Evolutionary conservation across 768 basidiomycete genomes (phyloP).

Genomic region (Dioszegia crocea): DNA sequence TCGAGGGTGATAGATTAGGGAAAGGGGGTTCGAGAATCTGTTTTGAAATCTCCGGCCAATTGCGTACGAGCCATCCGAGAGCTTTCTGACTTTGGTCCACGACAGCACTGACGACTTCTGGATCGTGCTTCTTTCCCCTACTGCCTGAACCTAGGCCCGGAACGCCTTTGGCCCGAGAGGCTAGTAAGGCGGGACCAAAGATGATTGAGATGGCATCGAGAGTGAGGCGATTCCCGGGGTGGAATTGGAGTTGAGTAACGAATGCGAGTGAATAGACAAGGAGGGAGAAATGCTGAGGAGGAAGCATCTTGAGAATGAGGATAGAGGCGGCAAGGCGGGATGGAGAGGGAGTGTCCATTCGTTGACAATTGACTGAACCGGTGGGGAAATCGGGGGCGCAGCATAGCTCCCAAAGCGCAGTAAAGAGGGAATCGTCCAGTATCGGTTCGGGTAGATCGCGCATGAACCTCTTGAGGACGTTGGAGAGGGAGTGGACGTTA

Average conservation of each 20-base stretch:
- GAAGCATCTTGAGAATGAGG: constrained; percentile 57
- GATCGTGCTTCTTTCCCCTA: constrained; percentile 16
- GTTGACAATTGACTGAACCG: constrained; percentile 8
- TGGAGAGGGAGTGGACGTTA: constrained; percentile 37
- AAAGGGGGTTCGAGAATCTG: constrained; percentile 28
- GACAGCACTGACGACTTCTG: constrained; percentile 25
- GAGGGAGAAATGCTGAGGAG: constrained; percentile 58
- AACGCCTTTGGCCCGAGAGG: constrained; percentile 32
- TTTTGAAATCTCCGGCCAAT: constrained; percentile 32
- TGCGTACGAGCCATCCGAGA: constrained; percentile 29
- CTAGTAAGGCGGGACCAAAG: constrained; percentile 53
- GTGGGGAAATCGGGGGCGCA: constrained; percentile 44
- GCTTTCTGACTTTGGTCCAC: constrained; percentile 29
- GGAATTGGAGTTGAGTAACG: constrained; percentile 59
- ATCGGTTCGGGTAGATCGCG: constrained; percentile 55
- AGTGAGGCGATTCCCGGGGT: constrained; percentile 56
- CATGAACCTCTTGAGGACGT: constrained; percentile 54
- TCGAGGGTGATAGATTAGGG: not conserved
- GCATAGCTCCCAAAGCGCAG: constrained; percentile 54
- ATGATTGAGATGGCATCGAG: constrained; percentile 54
- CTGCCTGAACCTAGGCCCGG: constrained; percentile 30
- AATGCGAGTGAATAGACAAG: constrained; percentile 76
- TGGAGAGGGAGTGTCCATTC: constrained; percentile 20
- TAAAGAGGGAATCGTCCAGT: constrained; percentile 52
- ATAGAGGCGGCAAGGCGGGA: constrained; percentile 52